Percentiles rank a stretch among this genome's conserved stretches.
These are phyloP conservation scores for Avena atlantica DNA, from an alignment of 176 grass and related monocot genomes.

Conservation along the genomic window DNA sequence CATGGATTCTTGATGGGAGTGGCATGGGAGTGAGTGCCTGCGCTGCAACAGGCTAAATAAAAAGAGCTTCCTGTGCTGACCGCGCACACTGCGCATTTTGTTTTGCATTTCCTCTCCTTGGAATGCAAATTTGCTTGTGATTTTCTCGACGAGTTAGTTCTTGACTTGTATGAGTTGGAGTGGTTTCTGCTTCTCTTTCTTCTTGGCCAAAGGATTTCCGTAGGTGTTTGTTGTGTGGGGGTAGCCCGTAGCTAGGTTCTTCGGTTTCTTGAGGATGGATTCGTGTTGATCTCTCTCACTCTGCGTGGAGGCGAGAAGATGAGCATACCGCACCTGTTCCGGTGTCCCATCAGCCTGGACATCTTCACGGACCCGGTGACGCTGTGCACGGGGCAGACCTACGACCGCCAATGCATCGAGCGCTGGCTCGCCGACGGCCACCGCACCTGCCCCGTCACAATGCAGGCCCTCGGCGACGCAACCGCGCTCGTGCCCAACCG, in stretches of 20 bases:
- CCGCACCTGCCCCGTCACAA: constrained; percentile 95
- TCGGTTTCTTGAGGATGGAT: constrained; percentile 5
- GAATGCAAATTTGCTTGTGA: not conserved
- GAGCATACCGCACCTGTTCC: constrained; percentile 92
- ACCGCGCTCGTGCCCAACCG: constrained; percentile 81
- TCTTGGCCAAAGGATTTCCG: not conserved
- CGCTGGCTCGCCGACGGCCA: constrained; percentile 87
- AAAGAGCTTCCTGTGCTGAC: not conserved
- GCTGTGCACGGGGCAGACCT: constrained; percentile 90
- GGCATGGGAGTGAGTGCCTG: constrained; percentile 53
- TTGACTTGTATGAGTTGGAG: not conserved
- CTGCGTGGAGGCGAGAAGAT: constrained; percentile 32
- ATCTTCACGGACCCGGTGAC: constrained; percentile 91
- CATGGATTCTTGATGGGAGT: constrained; percentile 51
- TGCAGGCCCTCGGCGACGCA: constrained; percentile 79
- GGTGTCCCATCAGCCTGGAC: constrained; percentile 96
- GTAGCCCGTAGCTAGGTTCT: not conserved
- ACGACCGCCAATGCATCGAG: constrained; percentile 82
- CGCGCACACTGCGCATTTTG: not conserved
- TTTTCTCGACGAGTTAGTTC: not conserved
- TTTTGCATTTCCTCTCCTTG: not conserved
- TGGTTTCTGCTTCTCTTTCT: constrained; percentile 24
- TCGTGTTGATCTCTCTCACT: constrained; percentile 30
- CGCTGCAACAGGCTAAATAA: not conserved
- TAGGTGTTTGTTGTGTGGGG: not conserved